A percentile compares a stretch with the other conserved stretches of the same genome.
Conservation (phyloP, 257 asterid genomes). For the Solanum arcanum region DNA sequence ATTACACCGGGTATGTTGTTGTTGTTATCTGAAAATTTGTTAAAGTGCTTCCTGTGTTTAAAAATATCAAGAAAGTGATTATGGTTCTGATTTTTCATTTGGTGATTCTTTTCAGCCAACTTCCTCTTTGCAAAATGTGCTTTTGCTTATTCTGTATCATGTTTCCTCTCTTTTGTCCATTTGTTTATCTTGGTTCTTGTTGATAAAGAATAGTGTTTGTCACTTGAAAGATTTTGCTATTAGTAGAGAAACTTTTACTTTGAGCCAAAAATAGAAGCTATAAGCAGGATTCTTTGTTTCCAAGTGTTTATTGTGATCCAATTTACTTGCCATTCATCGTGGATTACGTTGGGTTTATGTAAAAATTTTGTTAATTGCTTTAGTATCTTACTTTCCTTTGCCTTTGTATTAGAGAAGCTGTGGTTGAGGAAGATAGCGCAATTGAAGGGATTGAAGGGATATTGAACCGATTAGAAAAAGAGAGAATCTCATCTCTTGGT, state of each 20-base stretch:
- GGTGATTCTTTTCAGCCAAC: slow-evolving; percentile 14
- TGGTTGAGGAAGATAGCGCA: slow-evolving; percentile 40
- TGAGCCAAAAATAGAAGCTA: background rate
- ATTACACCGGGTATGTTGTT: background rate
- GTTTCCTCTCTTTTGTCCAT: background rate
- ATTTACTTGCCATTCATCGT: background rate
- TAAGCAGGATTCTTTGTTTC: background rate
- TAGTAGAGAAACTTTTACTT: background rate
- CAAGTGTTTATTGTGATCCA: background rate
- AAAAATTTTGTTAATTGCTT: background rate
- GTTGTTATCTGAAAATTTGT: background rate
- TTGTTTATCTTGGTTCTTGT: background rate
- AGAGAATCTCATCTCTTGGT: slow-evolving; percentile 50
- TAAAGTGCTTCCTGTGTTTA: slow-evolving; percentile 10
- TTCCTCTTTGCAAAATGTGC: slow-evolving; percentile 7
- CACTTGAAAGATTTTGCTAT: background rate
- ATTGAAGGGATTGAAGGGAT: slow-evolving; percentile 76
- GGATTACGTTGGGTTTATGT: background rate
- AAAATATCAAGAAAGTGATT: slow-evolving; percentile 24
- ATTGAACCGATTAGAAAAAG: slow-evolving; percentile 67
- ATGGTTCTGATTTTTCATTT: slow-evolving; percentile 2
- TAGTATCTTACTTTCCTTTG: background rate
- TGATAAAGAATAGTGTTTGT: background rate
- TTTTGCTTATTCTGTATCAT: background rate
- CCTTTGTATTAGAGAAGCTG: slow-evolving; percentile 36